Conservation (phyloP, 139 green algal genomes). For the Tetraselmis striata region DNA sequence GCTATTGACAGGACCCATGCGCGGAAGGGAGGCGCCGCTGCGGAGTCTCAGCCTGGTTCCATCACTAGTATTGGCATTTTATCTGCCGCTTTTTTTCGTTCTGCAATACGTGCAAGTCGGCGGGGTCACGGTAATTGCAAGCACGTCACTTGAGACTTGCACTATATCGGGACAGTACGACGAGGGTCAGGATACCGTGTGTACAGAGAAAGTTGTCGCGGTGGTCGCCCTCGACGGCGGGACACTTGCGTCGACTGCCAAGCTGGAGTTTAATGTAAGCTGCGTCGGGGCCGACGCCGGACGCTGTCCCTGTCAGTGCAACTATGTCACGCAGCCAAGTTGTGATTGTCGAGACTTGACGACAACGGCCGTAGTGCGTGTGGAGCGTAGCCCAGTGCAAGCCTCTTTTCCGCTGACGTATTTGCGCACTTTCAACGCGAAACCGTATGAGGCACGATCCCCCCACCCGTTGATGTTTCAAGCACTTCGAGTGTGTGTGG, state of each 20-base stretch:
- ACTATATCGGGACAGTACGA: not conserved
- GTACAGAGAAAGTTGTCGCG: not conserved
- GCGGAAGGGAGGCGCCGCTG: too few relatives aligned
- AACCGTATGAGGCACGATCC: not conserved
- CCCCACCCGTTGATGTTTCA: not conserved
- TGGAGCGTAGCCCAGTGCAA: not conserved
- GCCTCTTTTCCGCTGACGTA: not conserved
- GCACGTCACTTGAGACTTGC: not conserved
- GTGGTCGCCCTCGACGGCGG: not conserved
- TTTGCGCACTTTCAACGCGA: not conserved
- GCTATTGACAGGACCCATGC: too few relatives aligned
- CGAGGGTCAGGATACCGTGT: not conserved
- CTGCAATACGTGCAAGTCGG: too few relatives aligned
- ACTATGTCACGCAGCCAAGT: not conserved
- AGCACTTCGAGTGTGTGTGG: not conserved
- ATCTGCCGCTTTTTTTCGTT: too few relatives aligned
- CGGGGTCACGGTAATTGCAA: not conserved
- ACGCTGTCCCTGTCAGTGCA: not conserved
- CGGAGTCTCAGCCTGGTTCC: too few relatives aligned
- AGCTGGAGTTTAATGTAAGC: not conserved
- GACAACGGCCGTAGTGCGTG: not conserved
- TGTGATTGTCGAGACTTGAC: not conserved
- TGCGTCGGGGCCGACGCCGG: not conserved
- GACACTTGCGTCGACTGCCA: not conserved
- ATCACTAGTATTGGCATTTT: too few relatives aligned